phyloP scores from a whole-genome alignment of 2,329 filamentous ascomycete genomes.

The Trichoderma sp. region DNA sequence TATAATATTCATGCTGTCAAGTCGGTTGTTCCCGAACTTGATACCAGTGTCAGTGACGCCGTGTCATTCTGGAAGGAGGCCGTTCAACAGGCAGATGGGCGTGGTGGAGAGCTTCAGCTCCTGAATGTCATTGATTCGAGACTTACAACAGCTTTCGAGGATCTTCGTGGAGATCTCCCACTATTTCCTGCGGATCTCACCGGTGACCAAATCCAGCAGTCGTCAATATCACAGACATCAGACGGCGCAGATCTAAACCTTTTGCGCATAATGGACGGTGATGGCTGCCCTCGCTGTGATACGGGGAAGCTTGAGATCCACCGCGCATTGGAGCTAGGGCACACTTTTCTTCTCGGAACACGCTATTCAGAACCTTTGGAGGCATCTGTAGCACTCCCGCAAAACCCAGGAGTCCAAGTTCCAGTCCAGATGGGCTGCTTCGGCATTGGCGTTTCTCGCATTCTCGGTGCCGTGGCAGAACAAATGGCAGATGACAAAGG shows the following conservation, averaged over 20 bases:
- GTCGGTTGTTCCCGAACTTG: slow-evolving; percentile 62
- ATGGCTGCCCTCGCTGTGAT: slow-evolving; percentile 69
- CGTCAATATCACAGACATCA: slow-evolving; percentile 32
- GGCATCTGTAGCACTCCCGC: slow-evolving; percentile 54
- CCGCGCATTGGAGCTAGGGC: slow-evolving; percentile 83
- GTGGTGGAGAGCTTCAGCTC: slow-evolving; percentile 21
- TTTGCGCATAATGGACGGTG: slow-evolving; percentile 63
- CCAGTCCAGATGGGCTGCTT: slow-evolving; percentile 93
- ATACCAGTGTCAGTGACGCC: slow-evolving; percentile 65
- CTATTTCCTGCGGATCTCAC: slow-evolving; percentile 25
- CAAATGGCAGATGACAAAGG: slow-evolving; percentile 68
- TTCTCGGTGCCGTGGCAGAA: slow-evolving; percentile 83
- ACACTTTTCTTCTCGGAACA: slow-evolving; percentile 91
- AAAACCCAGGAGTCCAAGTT: slow-evolving; percentile 35
- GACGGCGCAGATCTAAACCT: slow-evolving; percentile 54
- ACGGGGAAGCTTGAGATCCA: slow-evolving; percentile 62
- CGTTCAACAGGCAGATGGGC: slow-evolving; percentile 24
- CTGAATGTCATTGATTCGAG: slow-evolving; percentile 39
- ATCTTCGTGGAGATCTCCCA: slow-evolving; percentile 28
- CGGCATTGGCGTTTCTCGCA: slow-evolving; percentile 87
- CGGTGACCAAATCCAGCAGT: slow-evolving; percentile 22
- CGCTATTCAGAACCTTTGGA: slow-evolving; percentile 77
- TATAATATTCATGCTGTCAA: slow-evolving; percentile 63
- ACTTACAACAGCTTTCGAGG: slow-evolving; percentile 29
- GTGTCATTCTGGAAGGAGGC: slow-evolving; percentile 50